Conservation (phyloP, 768 basidiomycete genomes). For the Trametes punicea region DNA sequence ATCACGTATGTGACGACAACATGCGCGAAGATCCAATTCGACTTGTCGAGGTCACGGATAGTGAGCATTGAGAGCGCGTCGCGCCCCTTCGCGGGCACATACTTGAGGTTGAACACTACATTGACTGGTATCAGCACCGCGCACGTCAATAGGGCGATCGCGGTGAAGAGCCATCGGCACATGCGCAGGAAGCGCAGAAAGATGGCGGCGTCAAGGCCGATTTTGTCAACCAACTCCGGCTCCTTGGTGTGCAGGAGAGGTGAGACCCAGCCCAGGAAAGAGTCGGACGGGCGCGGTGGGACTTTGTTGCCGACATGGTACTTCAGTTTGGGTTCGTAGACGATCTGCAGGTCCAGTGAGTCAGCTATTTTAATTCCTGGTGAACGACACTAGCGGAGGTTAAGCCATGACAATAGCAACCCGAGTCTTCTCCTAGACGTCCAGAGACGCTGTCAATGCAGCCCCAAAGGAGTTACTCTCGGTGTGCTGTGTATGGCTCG, state of each 20-base stretch:
- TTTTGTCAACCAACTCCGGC: constrained; percentile 81
- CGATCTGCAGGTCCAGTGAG: constrained; percentile 45
- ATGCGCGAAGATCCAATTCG: constrained; percentile 76
- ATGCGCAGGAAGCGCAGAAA: constrained; percentile 91
- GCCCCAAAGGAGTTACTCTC: too few species aligned
- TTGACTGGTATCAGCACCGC: constrained; percentile 84
- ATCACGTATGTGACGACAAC: constrained; percentile 81
- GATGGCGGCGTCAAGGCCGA: constrained; percentile 90
- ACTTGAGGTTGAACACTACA: constrained; percentile 72
- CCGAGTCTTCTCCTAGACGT: too few species aligned
- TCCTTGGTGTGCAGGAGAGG: constrained; percentile 83
- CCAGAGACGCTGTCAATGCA: too few species aligned
- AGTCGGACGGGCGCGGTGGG: constrained; percentile 79
- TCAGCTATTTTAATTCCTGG: neutral
- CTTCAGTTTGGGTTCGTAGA: constrained; percentile 93
- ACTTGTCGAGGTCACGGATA: constrained; percentile 70
- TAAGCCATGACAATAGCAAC: neutral
- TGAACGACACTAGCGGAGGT: too few species aligned
- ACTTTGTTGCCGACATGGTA: constrained; percentile 77
- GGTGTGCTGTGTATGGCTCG: too few species aligned
- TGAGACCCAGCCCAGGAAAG: constrained; percentile 85
- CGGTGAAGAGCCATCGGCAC: constrained; percentile 68
- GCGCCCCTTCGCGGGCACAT: constrained; percentile 49
- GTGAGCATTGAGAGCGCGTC: constrained; percentile 79
- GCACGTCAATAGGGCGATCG: constrained; percentile 62